A percentile compares a stretch with the other conserved stretches of the same genome.
These are phyloP conservation scores for Aspergillus piperis DNA, from an alignment of 2,329 filamentous ascomycete species.

Conservation along the genomic window DNA sequence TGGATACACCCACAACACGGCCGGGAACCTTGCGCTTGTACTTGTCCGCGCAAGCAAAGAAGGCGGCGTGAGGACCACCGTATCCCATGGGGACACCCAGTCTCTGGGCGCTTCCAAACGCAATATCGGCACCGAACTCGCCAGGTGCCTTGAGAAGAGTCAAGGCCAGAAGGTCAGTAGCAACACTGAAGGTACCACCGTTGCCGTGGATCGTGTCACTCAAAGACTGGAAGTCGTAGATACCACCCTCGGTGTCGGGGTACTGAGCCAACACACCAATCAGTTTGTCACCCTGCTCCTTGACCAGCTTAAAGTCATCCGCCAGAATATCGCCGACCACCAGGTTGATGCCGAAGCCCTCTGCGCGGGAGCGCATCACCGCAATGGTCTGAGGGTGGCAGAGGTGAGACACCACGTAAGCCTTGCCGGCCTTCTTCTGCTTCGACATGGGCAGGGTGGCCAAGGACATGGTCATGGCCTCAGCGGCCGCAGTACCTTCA, in stretches of 20 bases:
- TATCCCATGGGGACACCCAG: constrained; percentile 91
- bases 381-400: constrained; percentile 84
- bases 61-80: constrained; percentile 93
- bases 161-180: constrained; percentile 84
- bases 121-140: constrained; percentile 93
- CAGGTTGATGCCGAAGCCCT: constrained; percentile 87
- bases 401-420: constrained; percentile 78
- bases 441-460: constrained; percentile 71
- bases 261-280: constrained; percentile 95
- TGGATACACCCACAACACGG: constrained; percentile 85
- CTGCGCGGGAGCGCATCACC: constrained; percentile 79
- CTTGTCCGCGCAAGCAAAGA: constrained; percentile 89
- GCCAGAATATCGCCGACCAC: constrained; percentile 70
- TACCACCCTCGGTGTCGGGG: constrained; percentile 81
- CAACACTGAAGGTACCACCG: constrained; percentile 79
- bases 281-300: constrained; percentile 75
- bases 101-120: constrained; percentile 88
- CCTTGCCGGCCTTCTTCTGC: constrained; percentile 74
- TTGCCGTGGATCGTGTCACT: constrained; percentile 75
- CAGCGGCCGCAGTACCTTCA: constrained; percentile 87
- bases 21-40: constrained; percentile 94
- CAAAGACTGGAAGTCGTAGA: constrained; percentile 73
- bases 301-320: constrained; percentile 64
- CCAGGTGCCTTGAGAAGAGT: constrained; percentile 86
- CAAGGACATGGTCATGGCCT: constrained; percentile 92